A percentile compares a stretch with the other conserved stretches of the same genome.
Conservation (phyloP, 2,329 filamentous ascomycete species). For the Mycosphaerella arachidis region DNA sequence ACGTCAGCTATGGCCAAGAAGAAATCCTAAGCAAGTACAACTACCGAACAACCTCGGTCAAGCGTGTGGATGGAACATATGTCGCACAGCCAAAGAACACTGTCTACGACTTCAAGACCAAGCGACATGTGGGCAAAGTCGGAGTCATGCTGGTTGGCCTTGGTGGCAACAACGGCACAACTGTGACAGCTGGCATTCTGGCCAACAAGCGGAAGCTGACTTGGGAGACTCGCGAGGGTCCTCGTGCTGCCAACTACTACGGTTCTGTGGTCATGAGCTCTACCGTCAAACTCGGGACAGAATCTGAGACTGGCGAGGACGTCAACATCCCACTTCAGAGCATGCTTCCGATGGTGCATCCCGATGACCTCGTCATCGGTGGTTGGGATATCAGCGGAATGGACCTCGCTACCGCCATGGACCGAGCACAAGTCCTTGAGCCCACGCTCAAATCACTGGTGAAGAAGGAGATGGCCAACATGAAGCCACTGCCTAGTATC, state of each 20-base stretch:
- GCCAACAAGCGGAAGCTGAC: conserved; percentile 81
- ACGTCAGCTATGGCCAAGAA: conserved; percentile 82
- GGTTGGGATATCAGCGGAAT: conserved; percentile 96
- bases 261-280: conserved; percentile 96
- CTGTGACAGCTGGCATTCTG: conserved; percentile 93
- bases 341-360: conserved; percentile 83
- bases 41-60: conserved; percentile 88
- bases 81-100: conserved; percentile 84
- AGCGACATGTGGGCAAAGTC: conserved; percentile 86
- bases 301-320: conserved; percentile 76
- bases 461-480: conserved; percentile 84
- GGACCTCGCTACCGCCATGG: conserved; percentile 88
- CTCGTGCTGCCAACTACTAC: conserved; percentile 89
- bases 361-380: conserved; percentile 89
- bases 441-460: conserved; percentile 87
- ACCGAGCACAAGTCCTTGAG: conserved; percentile 90
- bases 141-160: conserved; percentile 97
- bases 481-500: conserved; percentile 87
- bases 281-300: conserved; percentile 91
- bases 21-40: conserved; percentile 92
- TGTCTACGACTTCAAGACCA: conserved; percentile 94
- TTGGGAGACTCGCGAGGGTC: conserved; percentile 93
- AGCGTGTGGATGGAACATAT: conserved; percentile 67
- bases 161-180: conserved; percentile 98
- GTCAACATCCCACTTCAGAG: conserved; percentile 96